phyloP scores from a whole-genome alignment of 2,329 filamentous ascomycete species.

The Colletotrichum scovillei region DNA sequence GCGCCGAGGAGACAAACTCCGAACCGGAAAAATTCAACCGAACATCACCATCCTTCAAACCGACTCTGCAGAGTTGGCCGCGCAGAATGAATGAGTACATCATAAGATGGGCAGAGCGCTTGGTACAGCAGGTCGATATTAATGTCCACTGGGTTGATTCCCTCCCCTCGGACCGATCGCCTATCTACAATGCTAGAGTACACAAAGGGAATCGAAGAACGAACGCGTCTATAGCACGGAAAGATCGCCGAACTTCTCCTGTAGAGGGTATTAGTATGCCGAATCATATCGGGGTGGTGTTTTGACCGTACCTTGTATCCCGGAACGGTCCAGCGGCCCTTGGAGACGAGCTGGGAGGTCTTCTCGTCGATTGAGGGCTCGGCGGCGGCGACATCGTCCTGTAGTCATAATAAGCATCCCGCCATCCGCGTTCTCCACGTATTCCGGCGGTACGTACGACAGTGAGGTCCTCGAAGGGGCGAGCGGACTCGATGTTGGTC shows the following conservation, averaged over 20 bases:
- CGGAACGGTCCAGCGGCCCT: slow-evolving; percentile 97
- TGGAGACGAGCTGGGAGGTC: slow-evolving; percentile 92
- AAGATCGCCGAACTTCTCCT: slow-evolving; percentile 99
- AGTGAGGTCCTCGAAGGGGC: slow-evolving; percentile 96
- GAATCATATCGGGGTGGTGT: neutral
- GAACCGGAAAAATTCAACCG: slow-evolving; percentile 24
- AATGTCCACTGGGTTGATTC: slow-evolving; percentile 36
- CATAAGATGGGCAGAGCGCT: neutral
- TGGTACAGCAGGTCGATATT: slow-evolving; percentile 35
- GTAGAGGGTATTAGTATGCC: slow-evolving; percentile 57
- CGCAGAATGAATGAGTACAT: neutral
- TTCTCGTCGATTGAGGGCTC: slow-evolving; percentile 98
- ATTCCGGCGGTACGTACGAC: slow-evolving; percentile 75
- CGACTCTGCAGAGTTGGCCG: neutral
- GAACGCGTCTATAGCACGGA: slow-evolving; percentile 82
- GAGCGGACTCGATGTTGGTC: slow-evolving; percentile 95
- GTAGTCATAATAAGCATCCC: slow-evolving; percentile 42
- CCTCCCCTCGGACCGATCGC: slow-evolving; percentile 47
- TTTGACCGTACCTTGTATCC: slow-evolving; percentile 89
- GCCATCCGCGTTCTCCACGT: slow-evolving; percentile 4
- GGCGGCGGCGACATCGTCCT: slow-evolving; percentile 95
- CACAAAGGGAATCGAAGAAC: slow-evolving; percentile 64
- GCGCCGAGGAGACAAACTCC: slow-evolving; percentile 27
- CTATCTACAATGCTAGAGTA: slow-evolving; percentile 80
- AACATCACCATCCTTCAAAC: neutral